phyloP scores from a whole-genome alignment of 495 filamentous ascomycete genomes.

The Amniculicola lignicola region DNA sequence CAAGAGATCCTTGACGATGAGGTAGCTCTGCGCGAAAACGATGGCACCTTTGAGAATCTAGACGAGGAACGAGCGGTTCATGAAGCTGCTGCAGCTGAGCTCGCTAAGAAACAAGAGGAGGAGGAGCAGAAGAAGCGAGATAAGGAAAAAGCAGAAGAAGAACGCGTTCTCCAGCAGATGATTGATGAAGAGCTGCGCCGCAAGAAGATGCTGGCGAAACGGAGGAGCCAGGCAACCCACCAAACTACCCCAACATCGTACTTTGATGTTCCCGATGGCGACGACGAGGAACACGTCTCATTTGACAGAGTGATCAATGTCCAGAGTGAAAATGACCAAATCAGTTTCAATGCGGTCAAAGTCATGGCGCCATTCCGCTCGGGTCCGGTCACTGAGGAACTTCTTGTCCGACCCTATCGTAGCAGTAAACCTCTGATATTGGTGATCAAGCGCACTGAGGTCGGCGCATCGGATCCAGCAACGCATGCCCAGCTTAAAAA shows the following conservation, averaged over 20 bases:
- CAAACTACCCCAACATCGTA: conserved; percentile 38
- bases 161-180: conserved; percentile 68
- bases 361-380: conserved; percentile 16
- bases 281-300: conserved; percentile 48
- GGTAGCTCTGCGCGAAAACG: conserved; percentile 65
- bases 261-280: conserved; percentile 38
- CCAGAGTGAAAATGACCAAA: conserved; percentile 14
- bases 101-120: conserved; percentile 48
- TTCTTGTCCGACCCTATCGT: conserved; percentile 32
- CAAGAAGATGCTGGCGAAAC: conserved; percentile 41
- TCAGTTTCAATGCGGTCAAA: conserved; percentile 28
- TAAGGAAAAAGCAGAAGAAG: conserved; percentile 63
- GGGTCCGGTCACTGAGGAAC: conserved; percentile 35
- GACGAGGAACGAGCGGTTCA: conserved; percentile 82
- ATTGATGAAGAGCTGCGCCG: conserved; percentile 73
- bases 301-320: conserved; percentile 68
- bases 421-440: conserved; percentile 51
- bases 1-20: conserved; percentile 88
- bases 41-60: conserved; percentile 74
- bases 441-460: conserved; percentile 64
- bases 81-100: conserved; percentile 54
- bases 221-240: conserved; percentile 36
- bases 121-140: conserved; percentile 47
- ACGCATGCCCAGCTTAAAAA: conserved; percentile 54
- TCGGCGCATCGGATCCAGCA: conserved; percentile 55